Conservation (phyloP, 768 basidiomycete genomes). For the Pisolithus microcarpus region DNA sequence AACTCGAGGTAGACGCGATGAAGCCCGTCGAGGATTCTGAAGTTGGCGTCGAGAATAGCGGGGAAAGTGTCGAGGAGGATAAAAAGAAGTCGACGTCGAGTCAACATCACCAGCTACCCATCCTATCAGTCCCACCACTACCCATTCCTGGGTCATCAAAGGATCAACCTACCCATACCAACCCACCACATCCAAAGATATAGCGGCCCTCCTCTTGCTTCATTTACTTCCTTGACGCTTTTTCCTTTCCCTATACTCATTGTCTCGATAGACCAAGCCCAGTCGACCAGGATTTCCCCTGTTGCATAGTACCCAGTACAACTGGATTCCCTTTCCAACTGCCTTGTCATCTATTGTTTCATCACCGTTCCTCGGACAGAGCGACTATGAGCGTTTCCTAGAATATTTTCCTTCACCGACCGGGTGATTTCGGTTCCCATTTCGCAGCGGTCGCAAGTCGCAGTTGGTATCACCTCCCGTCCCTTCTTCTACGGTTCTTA, state of each 20-base stretch:
- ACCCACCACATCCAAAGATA: not conserved
- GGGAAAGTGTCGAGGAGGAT: conserved; percentile 9
- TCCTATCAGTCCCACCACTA: conserved; percentile 17
- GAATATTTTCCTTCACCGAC: too few species aligned
- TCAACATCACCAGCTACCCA: conserved; percentile 18
- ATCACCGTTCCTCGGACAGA: too few species aligned
- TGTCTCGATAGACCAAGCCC: too few species aligned
- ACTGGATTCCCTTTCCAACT: too few species aligned
- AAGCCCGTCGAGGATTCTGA: conserved; percentile 61
- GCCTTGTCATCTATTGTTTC: too few species aligned
- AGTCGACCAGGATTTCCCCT: too few species aligned
- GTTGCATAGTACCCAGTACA: too few species aligned
- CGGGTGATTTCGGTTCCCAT: too few species aligned
- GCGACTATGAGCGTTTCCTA: too few species aligned
- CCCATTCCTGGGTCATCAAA: conserved; percentile 12
- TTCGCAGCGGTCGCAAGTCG: too few species aligned
- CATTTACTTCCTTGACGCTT: not conserved
- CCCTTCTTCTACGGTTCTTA: too few species aligned
- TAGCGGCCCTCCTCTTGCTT: not conserved
- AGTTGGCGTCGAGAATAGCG: not conserved
- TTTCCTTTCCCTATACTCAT: not conserved
- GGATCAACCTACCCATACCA: conserved; percentile 12
- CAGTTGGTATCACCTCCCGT: too few species aligned
- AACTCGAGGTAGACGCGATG: conserved; percentile 49
- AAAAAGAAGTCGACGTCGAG: not conserved